Conservation (phyloP, 2,329 filamentous ascomycete genomes). For the Thermothelomyces thermophilus region DNA sequence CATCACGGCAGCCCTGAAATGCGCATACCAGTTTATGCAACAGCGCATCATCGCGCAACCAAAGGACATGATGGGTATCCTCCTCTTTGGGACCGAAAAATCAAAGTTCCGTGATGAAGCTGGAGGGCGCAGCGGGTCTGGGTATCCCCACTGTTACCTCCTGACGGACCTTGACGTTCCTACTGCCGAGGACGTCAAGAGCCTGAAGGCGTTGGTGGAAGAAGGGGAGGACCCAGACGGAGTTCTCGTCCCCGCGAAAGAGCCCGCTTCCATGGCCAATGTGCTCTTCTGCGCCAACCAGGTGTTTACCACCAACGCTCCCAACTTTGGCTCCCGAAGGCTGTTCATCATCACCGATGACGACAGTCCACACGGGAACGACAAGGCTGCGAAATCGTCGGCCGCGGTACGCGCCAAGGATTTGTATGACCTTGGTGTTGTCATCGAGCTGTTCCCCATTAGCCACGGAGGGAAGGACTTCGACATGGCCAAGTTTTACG, state of each 20-base stretch:
- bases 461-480: constrained; percentile 64
- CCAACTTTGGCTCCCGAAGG: constrained; percentile 86
- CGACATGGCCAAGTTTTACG: constrained; percentile 81
- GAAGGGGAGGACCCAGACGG: constrained; percentile 65
- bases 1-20: constrained; percentile 79
- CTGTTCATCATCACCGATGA: constrained; percentile 97
- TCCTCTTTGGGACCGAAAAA: constrained; percentile 84
- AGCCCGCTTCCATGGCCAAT: constrained; percentile 74
- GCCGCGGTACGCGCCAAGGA: constrained; percentile 88
- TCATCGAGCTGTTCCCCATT: constrained; percentile 90
- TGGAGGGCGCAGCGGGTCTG: constrained; percentile 49
- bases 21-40: constrained; percentile 91
- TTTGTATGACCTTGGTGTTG: constrained; percentile 85
- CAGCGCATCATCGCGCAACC: constrained; percentile 97
- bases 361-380: constrained; percentile 70
- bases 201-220: constrained; percentile 67
- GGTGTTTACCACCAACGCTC: constrained; percentile 88
- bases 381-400: constrained; percentile 66
- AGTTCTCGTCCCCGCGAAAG: constrained; percentile 62
- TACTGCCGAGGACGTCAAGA: constrained; percentile 78
- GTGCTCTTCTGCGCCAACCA: constrained; percentile 93
- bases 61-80: constrained; percentile 92
- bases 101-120: constrained; percentile 69
- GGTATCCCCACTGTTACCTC: constrained; percentile 88
- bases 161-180: constrained; percentile 84